Base-by-base conservation (phyloP, 345 rosid species). In the Populus davidiana region DNA sequence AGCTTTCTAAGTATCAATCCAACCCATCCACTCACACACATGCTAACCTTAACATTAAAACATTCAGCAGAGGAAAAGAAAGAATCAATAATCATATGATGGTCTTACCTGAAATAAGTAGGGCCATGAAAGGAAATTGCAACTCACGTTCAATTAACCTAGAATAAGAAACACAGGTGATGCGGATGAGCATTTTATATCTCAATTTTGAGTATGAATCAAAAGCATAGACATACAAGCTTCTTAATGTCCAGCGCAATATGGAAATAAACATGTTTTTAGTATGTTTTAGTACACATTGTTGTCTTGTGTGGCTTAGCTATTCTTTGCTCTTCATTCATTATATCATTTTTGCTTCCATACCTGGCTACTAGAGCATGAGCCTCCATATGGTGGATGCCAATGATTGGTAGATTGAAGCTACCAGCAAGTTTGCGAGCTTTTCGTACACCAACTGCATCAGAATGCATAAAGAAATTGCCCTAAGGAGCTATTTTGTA, bases 331-430 rank as follows among this genome's bases (percentile, higher is more conserved):
- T 70, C 50, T 63, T 29, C 49, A 64, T 44, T 36, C 23, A 25
- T 21, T 63, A 43, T 18, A 56, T 10, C 31, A 23, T 13, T 64
- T 67, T 66, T 31, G 44, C 52, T 69, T 63, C 70, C 67, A 47
- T 84, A 92, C 99, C 98, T 93, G 47, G 93, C 94, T 18, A 95
- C 97, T 71, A 95, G 78, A 74, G 98, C 92, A 87, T 95, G 99
- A 74, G 99, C 97, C 87, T 95, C 99, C 99, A 93, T 95, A 82
- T 95, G 99, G 82, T 95, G 99, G 77, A 95, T 88, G 27, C 96
- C 87, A 43, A 95, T 70, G 7, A 95, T 85, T 25, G 99, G 97
- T 67, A 93, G 87, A 84, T 78, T 81, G 80, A 88, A 95, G 76
- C 47, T 66, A 68, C 93, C 88, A 77, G 97, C 97, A 83, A 93